These are phyloP conservation scores for Colletotrichum scovillei DNA, from an alignment of 2,329 filamentous ascomycete genomes.

Conservation along the genomic window DNA sequence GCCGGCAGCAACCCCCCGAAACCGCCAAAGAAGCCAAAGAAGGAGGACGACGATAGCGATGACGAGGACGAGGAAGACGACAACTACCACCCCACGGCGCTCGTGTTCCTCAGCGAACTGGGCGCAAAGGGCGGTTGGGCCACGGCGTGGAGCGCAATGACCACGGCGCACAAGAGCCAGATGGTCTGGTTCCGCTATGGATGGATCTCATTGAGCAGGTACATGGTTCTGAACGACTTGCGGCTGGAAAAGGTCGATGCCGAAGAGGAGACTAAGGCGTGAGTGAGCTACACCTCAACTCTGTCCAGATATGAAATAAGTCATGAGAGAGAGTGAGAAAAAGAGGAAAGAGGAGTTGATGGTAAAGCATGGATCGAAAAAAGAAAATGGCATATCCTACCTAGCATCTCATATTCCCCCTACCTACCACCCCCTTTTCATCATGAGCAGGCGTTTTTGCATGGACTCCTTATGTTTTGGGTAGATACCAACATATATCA, in stretches of 20 bases:
- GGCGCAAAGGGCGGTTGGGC: slow-evolving; percentile 65
- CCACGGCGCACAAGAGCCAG: slow-evolving; percentile 88
- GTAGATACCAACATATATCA: neutral
- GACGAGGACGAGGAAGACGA: slow-evolving; percentile 40
- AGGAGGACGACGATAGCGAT: slow-evolving; percentile 42
- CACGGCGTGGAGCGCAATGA: slow-evolving; percentile 87
- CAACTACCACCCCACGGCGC: slow-evolving; percentile 62
- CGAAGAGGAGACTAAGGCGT: neutral
- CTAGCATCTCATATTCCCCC: slow-evolving; percentile 7
- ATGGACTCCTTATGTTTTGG: neutral
- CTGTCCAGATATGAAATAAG: too few species aligned
- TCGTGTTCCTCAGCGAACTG: slow-evolving; percentile 80
- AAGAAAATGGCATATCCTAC: neutral
- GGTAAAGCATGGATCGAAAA: neutral
- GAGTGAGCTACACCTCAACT: neutral
- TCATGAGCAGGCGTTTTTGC: slow-evolving; percentile 24
- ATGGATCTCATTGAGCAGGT: slow-evolving; percentile 90
- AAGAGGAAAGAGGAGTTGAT: neutral
- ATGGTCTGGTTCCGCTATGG: slow-evolving; percentile 99
- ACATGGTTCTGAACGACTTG: slow-evolving; percentile 96
- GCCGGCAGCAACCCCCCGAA: slow-evolving; percentile 39
- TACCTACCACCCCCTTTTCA: neutral
- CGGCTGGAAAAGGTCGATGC: slow-evolving; percentile 58
- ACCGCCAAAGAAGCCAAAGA: slow-evolving; percentile 27
- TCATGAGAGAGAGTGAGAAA: neutral